Evolutionary conservation across 345 rosid genomes (phyloP).

Genomic region (Turritis glabra): DNA sequence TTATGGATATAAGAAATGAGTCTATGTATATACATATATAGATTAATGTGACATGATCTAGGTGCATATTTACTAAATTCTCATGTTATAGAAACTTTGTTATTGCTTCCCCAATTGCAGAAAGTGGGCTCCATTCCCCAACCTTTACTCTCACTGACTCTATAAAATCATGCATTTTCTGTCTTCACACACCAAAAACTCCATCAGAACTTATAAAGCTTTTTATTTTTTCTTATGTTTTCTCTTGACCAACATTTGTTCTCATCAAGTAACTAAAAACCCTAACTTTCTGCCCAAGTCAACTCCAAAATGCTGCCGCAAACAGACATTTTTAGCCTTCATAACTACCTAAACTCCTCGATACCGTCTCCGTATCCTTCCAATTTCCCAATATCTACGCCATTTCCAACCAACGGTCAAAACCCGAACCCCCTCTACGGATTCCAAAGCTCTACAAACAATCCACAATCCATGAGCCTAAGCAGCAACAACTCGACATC

Average conservation of each 20-base stretch:
- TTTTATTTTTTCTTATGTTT: not conserved
- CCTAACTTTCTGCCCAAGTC: slow-evolving; percentile 25
- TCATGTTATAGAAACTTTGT: slow-evolving; percentile 8
- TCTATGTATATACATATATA: not conserved
- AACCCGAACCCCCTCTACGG: slow-evolving; percentile 39
- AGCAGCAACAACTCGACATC: slow-evolving; percentile 88
- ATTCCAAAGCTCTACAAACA: slow-evolving; percentile 35
- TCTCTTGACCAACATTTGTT: slow-evolving; percentile 16
- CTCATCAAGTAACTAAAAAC: not conserved
- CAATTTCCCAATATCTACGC: slow-evolving; percentile 34
- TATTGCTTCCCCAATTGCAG: slow-evolving; percentile 32
- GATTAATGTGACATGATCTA: slow-evolving; percentile 19
- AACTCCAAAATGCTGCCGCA: slow-evolving; percentile 36
- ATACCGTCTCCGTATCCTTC: slow-evolving; percentile 52
- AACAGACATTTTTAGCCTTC: slow-evolving; percentile 49
- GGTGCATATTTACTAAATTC: slow-evolving; percentile 17
- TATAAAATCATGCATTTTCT: slow-evolving; percentile 30
- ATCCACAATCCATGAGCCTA: slow-evolving; percentile 48
- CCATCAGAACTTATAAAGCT: not conserved
- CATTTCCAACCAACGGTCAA: slow-evolving; percentile 38
- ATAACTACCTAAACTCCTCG: slow-evolving; percentile 31
- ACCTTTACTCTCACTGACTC: slow-evolving; percentile 1
- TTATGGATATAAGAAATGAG: slow-evolving; percentile 15
- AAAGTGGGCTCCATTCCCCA: slow-evolving; percentile 25
- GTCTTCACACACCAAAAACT: slow-evolving; percentile 27